phyloP scores from a whole-genome alignment of 495 filamentous ascomycete genomes.

The Aspergillus conjunctus region DNA sequence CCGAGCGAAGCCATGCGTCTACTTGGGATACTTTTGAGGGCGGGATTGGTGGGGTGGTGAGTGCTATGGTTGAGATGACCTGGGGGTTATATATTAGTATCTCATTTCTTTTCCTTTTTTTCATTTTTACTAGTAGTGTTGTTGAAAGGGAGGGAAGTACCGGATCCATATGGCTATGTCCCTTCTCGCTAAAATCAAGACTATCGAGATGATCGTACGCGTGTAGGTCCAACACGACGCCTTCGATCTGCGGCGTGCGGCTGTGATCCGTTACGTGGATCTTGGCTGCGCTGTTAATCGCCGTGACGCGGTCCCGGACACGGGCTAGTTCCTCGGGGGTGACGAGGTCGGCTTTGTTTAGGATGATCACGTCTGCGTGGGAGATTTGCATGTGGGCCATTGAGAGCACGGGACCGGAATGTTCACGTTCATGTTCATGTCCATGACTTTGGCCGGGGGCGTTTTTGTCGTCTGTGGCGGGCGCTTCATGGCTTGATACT shows the following conservation, averaged over 20 bases:
- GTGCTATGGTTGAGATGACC: conserved; percentile 85
- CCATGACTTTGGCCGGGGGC: too few species aligned
- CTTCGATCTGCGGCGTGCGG: conserved; percentile 77
- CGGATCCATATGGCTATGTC: conserved; percentile 82
- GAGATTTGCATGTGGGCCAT: conserved; percentile 96
- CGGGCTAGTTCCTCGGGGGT: conserved; percentile 61
- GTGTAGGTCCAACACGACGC: conserved; percentile 83
- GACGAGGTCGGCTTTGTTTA: conserved; percentile 96
- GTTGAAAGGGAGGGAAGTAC: conserved; percentile 44
- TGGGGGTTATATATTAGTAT: conserved; percentile 28
- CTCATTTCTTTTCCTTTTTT: not conserved
- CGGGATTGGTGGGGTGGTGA: conserved; percentile 61
- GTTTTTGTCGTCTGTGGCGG: conserved; percentile 51
- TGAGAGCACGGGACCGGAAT: conserved; percentile 67
- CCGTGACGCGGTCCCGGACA: conserved; percentile 66
- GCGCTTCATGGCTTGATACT: conserved; percentile 42
- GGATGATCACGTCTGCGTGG: conserved; percentile 91
- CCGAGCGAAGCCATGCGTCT: conserved; percentile 79
- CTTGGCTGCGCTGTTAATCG: conserved; percentile 89
- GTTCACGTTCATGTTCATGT: conserved; percentile 35
- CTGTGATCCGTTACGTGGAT: conserved; percentile 80
- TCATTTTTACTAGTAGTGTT: conserved; percentile 2
- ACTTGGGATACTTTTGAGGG: conserved; percentile 56
- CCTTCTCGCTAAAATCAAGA: conserved; percentile 65
- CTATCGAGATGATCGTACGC: conserved; percentile 82